Evolutionary conservation across 371 early-diverging fungal species (phyloP).

Genomic region (Rhizomucor pusillus): DNA sequence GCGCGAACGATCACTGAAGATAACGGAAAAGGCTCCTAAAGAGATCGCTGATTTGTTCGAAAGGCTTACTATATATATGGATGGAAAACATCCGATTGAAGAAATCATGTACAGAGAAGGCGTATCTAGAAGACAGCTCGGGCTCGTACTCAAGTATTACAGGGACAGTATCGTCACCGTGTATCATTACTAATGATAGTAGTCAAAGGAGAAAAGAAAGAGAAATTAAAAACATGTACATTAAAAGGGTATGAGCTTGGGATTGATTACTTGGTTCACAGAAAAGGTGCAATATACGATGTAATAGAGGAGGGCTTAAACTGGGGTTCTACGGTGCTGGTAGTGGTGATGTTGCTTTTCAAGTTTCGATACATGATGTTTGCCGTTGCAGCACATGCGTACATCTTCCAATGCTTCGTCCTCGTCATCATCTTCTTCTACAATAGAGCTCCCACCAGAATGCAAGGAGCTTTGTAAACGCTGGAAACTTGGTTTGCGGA

Average conservation of each 20-base stretch:
- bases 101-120: conserved; percentile 82
- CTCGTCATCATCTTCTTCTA: conserved; percentile 20
- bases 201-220: no score
- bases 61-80: conserved; percentile 71
- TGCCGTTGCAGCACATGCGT: conserved; percentile 55
- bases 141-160: conserved; percentile 57
- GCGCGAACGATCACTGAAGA: no score
- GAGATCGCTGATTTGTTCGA: conserved; percentile 62
- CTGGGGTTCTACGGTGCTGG: conserved; percentile 2
- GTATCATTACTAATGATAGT: conserved; percentile 29
- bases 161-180: conserved; percentile 54
- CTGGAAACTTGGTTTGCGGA: conserved; percentile 33
- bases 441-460: conserved; percentile 3
- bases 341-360: conserved; percentile 34
- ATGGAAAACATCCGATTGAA: conserved; percentile 78
- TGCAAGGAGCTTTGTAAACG: conserved; percentile 17
- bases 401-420: conserved; percentile 52
- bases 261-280: no score
- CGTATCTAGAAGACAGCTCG: conserved; percentile 61
- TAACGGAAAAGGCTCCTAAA: conserved; percentile 41
- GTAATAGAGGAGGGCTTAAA: no score
- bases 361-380: conserved; percentile 48
- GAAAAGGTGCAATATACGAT: no score
- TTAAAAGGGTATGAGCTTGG: no score
- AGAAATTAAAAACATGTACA: no score